phyloP scores from a whole-genome alignment of 1,284 basidiomycete genomes.

The Erythrobasidium hasegawianum region DNA sequence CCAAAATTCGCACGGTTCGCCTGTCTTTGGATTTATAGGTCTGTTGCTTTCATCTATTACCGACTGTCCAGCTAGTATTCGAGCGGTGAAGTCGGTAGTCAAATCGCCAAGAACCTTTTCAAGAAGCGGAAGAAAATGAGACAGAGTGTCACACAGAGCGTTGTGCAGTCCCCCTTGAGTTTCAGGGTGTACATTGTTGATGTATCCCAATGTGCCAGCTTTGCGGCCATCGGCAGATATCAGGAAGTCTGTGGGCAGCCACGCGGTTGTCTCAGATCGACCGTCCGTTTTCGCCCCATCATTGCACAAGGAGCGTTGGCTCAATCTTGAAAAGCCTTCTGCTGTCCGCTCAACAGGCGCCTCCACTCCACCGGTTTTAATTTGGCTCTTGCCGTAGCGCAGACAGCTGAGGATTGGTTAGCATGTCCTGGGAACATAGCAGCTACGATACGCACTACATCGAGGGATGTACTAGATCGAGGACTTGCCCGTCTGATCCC shows the following conservation, averaged over 20 bases:
- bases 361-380: background rate
- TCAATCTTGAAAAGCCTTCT: background rate
- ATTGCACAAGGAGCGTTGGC: background rate
- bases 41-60: background rate
- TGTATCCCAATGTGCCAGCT: conserved; percentile 48
- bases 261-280: conserved; percentile 24
- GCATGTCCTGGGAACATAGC: too few species aligned
- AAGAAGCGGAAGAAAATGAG: conserved; percentile 55
- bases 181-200: conserved; percentile 57
- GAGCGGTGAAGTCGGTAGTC: conserved; percentile 1
- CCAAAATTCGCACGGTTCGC: background rate
- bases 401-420: conserved; percentile 6
- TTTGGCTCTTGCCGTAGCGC: conserved; percentile 1
- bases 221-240: conserved; percentile 50
- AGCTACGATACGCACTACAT: conserved; percentile 49
- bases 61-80: conserved; percentile 2
- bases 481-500: conserved; percentile 52
- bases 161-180: conserved; percentile 49
- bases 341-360: background rate
- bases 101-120: conserved; percentile 58
- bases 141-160: conserved; percentile 50
- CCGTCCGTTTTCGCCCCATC: background rate
- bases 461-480: conserved; percentile 55
- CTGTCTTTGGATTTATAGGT: conserved; percentile 16
- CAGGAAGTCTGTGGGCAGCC: conserved; percentile 55